Evolutionary conservation across 2,329 filamentous ascomycete genomes (phyloP).

Genomic region (Aspergillus sp.): DNA sequence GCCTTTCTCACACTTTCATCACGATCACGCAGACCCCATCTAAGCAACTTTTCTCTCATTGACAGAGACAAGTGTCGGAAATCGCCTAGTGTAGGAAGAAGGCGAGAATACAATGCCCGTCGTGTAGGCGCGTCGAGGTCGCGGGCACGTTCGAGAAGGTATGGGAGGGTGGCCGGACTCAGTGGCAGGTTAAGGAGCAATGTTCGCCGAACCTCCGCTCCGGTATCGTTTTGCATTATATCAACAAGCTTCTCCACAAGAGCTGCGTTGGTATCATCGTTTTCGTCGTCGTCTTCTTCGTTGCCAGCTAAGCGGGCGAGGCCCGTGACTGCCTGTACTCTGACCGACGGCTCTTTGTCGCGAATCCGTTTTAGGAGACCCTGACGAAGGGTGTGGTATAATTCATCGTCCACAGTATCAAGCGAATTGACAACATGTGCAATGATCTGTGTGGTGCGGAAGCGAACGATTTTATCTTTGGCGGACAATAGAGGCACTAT

Average conservation of each 20-base stretch:
- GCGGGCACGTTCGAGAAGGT: slow-evolving; percentile 83
- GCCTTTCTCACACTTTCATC: slow-evolving; percentile 94
- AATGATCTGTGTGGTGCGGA: slow-evolving; percentile 83
- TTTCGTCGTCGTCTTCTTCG: slow-evolving; percentile 66
- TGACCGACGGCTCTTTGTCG: slow-evolving; percentile 91
- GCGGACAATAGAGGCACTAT: slow-evolving; percentile 74
- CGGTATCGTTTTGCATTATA: slow-evolving; percentile 89
- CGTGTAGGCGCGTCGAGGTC: slow-evolving; percentile 84
- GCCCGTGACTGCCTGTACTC: slow-evolving; percentile 87
- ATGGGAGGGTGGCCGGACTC: slow-evolving; percentile 76
- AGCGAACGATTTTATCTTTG: slow-evolving; percentile 92
- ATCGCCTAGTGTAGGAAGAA: slow-evolving; percentile 86
- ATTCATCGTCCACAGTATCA: slow-evolving; percentile 85
- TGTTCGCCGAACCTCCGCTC: slow-evolving; percentile 86
- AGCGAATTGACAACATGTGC: slow-evolving; percentile 91
- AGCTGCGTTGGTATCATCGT: slow-evolving; percentile 60
- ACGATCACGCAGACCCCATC: slow-evolving; percentile 91
- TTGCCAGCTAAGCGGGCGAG: slow-evolving; percentile 82
- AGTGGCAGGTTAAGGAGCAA: slow-evolving; percentile 89
- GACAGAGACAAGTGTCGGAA: slow-evolving; percentile 90
- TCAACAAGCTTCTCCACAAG: slow-evolving; percentile 81
- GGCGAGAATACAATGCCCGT: slow-evolving; percentile 78
- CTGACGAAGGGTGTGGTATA: slow-evolving; percentile 79
- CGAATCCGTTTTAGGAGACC: slow-evolving; percentile 81
- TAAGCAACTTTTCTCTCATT: slow-evolving; percentile 90